Conservation (phyloP, 2,329 filamentous ascomycete genomes). For the Drechslerella stenobrocha region DNA sequence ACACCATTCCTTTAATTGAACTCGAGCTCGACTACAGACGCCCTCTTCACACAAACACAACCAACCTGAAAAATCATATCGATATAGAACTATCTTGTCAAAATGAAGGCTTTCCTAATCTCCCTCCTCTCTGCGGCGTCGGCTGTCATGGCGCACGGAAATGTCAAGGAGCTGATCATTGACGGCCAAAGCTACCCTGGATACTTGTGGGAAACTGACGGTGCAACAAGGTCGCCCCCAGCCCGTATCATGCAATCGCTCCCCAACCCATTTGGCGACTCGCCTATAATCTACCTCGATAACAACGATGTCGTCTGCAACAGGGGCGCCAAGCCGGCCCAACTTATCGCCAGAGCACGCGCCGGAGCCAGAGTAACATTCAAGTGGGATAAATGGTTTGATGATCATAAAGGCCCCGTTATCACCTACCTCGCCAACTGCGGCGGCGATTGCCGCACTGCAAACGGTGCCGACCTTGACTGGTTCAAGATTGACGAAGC, state of each 20-base stretch:
- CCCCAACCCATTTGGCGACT: constrained; percentile 55
- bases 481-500: constrained; percentile 59
- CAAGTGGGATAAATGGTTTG: constrained; percentile 60
- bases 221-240: constrained; percentile 28
- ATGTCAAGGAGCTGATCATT: constrained; percentile 48
- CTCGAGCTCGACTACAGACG: no score
- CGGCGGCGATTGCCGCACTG: constrained; percentile 56
- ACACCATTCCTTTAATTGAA: no score
- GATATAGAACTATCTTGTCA: constrained; percentile 2
- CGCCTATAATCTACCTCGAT: constrained; percentile 58
- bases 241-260: constrained; percentile 53
- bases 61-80: no score
- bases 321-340: constrained; percentile 56
- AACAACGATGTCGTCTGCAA: constrained; percentile 61
- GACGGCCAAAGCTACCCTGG: constrained; percentile 40
- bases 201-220: constrained; percentile 41
- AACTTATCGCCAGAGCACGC: constrained; percentile 57
- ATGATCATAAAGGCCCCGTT: constrained; percentile 59
- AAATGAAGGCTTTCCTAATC: constrained; percentile 50
- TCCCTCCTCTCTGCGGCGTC: constrained; percentile 41
- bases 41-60: no score
- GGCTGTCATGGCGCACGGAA: constrained; percentile 47
- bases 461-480: constrained; percentile 57
- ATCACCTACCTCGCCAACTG: constrained; percentile 59
- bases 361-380: constrained; percentile 59